Evolutionary conservation across 2,329 filamentous ascomycete species (phyloP).

Genomic region (Thielaviopsis punctulata): DNA sequence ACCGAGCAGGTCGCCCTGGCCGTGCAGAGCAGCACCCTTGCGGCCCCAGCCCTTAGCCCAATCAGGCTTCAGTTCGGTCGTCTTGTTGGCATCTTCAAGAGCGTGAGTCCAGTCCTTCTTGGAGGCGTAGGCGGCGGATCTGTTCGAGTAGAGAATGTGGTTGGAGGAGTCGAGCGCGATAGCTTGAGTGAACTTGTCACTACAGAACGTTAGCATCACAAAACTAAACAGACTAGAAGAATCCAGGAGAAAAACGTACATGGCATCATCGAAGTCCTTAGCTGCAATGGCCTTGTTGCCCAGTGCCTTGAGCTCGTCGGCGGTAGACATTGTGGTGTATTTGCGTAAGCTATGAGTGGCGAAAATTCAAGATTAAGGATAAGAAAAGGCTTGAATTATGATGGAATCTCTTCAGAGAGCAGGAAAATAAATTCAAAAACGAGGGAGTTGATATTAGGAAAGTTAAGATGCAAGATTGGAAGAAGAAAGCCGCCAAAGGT

Average conservation of each 20-base stretch:
- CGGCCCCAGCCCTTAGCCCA: conserved; percentile 95
- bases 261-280: conserved; percentile 89
- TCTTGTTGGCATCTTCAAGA: conserved; percentile 80
- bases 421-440: not conserved
- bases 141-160: conserved; percentile 96
- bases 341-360: not conserved
- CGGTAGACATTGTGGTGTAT: conserved; percentile 32
- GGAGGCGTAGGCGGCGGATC: conserved; percentile 74
- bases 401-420: not conserved
- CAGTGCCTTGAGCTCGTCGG: conserved; percentile 79
- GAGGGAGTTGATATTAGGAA: not conserved
- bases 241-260: conserved; percentile 44
- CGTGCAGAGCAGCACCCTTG: conserved; percentile 82
- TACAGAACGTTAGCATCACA: conserved; percentile 22
- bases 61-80: conserved; percentile 85
- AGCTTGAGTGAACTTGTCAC: conserved; percentile 85
- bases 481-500: not conserved
- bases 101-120: conserved; percentile 77
- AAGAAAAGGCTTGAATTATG: not conserved
- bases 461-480: not conserved
- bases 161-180: conserved; percentile 77
- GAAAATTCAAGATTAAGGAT: not conserved
- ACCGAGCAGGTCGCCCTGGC: conserved; percentile 65
- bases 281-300: conserved; percentile 97
- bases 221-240: not conserved